Percentiles rank a stretch among this genome's conserved stretches.
Conservation (phyloP, 2,329 filamentous ascomycete species). For the Clonostachys rosea region DNA sequence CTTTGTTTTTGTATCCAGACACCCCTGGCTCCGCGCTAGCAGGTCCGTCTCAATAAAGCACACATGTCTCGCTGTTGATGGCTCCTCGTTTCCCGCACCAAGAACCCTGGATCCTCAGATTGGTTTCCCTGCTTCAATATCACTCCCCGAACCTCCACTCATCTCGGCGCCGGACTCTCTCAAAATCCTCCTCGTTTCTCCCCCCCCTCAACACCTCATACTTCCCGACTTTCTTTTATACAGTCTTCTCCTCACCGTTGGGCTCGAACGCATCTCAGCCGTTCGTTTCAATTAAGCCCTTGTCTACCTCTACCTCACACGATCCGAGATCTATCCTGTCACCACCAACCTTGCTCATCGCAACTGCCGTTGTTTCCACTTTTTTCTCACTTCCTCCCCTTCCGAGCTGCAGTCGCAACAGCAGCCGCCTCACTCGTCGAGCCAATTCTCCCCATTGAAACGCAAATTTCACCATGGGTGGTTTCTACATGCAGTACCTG, state of each 20-base stretch:
- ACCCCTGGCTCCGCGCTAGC: slow-evolving; percentile 46
- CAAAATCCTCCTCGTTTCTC: slow-evolving; percentile 6
- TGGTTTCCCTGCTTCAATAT: slow-evolving; percentile 34
- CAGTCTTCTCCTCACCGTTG: slow-evolving; percentile 32
- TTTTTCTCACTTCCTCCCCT: neutral
- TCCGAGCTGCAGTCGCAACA: neutral
- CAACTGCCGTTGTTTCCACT: neutral
- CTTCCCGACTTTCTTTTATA: slow-evolving; percentile 14
- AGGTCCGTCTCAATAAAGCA: slow-evolving; percentile 57
- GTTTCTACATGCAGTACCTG: slow-evolving; percentile 69
- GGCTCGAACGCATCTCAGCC: slow-evolving; percentile 48
- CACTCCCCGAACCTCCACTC: slow-evolving; percentile 8
- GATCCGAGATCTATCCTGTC: too few species aligned
- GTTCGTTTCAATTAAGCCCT: slow-evolving; percentile 2
- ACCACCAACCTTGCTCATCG: neutral
- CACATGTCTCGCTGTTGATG: slow-evolving; percentile 56
- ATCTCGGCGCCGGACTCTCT: slow-evolving; percentile 3
- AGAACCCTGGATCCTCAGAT: slow-evolving; percentile 36
- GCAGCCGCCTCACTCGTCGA: slow-evolving; percentile 2
- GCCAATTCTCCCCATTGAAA: slow-evolving; percentile 11
- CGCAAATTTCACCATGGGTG: slow-evolving; percentile 44
- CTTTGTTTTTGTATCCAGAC: slow-evolving; percentile 20
- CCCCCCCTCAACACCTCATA: slow-evolving; percentile 6
- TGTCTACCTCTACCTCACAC: neutral
- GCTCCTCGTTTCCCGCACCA: slow-evolving; percentile 36